These are phyloP conservation scores for Lentinula guzmanii DNA, from an alignment of 768 basidiomycete genomes.

Conservation along the genomic window DNA sequence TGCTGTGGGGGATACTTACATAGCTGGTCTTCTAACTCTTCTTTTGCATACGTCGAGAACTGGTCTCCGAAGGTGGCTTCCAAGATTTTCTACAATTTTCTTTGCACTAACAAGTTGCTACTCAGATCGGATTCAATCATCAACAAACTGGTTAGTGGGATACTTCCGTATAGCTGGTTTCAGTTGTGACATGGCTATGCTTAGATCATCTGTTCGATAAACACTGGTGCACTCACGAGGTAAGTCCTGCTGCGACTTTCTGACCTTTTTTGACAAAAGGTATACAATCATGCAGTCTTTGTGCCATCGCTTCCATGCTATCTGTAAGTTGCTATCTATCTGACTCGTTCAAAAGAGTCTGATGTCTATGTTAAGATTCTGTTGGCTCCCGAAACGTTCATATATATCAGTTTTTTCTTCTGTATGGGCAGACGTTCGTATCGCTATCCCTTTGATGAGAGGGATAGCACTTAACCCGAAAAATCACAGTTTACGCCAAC, in stretches of 20 bases:
- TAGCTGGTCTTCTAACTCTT: conserved; percentile 33
- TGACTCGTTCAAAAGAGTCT: not conserved
- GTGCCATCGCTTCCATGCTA: conserved; percentile 50
- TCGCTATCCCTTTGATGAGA: conserved; percentile 13
- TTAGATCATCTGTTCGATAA: conserved; percentile 40
- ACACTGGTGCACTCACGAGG: conserved; percentile 34
- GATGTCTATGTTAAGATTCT: conserved; percentile 31
- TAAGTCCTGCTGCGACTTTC: conserved; percentile 7
- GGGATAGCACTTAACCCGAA: conserved; percentile 14
- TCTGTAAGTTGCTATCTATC: conserved; percentile 23
- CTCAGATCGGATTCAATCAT: conserved; percentile 42
- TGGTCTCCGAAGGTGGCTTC: conserved; percentile 34
- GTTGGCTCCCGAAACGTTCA: conserved; percentile 38
- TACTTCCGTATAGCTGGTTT: not conserved
- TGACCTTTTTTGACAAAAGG: not conserved
- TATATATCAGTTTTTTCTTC: conserved; percentile 58
- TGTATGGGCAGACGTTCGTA: conserved; percentile 52
- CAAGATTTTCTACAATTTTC: not conserved
- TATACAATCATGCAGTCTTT: not conserved
- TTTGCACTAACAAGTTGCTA: not conserved
- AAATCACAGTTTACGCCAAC: conserved; percentile 22
- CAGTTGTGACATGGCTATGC: not conserved
- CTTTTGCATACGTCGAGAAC: conserved; percentile 40
- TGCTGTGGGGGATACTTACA: conserved; percentile 40
- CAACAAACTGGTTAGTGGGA: conserved; percentile 29